Evolutionary conservation across 495 filamentous ascomycete species (phyloP).

Genomic region (Xylaria grammica): DNA sequence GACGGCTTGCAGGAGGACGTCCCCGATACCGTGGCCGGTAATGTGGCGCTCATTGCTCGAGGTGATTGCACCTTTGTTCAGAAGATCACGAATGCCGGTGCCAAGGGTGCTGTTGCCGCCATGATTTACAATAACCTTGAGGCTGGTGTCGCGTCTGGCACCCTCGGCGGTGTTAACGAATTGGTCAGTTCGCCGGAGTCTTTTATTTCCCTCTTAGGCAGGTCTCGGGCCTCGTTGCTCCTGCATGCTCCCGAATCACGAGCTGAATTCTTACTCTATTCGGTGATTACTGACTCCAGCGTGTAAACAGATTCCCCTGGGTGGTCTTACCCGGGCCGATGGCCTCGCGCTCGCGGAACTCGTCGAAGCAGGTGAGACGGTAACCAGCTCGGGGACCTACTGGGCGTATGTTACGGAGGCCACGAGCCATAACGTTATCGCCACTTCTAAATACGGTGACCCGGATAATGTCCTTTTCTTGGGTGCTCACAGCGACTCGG

Average conservation of each 20-base stretch:
- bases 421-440: conserved; percentile 69
- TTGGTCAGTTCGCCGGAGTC: too few species aligned
- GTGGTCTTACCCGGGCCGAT: conserved; percentile 58
- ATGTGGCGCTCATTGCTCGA: conserved; percentile 66
- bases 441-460: conserved; percentile 68
- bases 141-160: conserved; percentile 54
- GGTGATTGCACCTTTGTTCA: conserved; percentile 65
- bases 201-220: too few species aligned
- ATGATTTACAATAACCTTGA: conserved; percentile 71
- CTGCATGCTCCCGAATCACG: too few species aligned
- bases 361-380: conserved; percentile 41
- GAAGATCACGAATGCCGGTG: conserved; percentile 64
- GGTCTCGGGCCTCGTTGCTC: too few species aligned
- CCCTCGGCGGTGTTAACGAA: conserved; percentile 57
- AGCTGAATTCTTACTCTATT: too few species aligned
- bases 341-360: conserved; percentile 53
- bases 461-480: conserved; percentile 66
- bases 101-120: conserved; percentile 61
- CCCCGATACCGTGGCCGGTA: conserved; percentile 57
- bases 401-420: conserved; percentile 41
- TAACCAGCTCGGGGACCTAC: conserved; percentile 30
- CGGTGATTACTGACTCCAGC: too few species aligned
- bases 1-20: conserved; percentile 53
- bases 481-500: conserved; percentile 74
- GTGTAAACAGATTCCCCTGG: conserved; percentile 61